Evolutionary conservation across 2,329 filamentous ascomycete species (phyloP), one percentile per base, ranked within the genome.

Genomic region (Neopestalotiopsis rosae): DNA sequence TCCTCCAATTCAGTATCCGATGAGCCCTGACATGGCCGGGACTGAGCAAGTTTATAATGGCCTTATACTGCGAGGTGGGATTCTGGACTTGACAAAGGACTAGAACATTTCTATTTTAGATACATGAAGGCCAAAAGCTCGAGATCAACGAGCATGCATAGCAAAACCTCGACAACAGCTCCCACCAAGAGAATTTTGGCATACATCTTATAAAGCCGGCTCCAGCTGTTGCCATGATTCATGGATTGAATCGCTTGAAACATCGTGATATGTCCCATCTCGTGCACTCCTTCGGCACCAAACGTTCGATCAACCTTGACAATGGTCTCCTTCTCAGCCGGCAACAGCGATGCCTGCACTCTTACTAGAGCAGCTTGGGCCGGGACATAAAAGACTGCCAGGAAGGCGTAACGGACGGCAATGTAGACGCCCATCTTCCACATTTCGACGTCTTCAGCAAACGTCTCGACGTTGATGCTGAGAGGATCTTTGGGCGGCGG

Each of bases 271-370:
- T 88, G 89, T 72, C 92, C 91, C 71, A 85, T 87, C 66, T 91
- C 92, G 67, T 88, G 90, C 17, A 92, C 83, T 62, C 92, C 85
- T 69, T 88, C 86, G 20, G 89, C 90, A 72, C 92, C 92, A 75
- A 96, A 95, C 49, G 90, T 90, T 70, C 93, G 91, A 83, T 97
- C 94, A 74, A 98, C 96, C 52, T 92, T 90, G 65, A 98, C 90
- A 72, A 97, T 92, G 28, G 93, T 89, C 80, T 95, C 90, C 72
- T 94, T 87, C n/a, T 92, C 90, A 68, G 92, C 90, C 0, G 93
- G 88, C 4, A 98, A 89, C 74, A 97, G 89, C 62, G 93, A 95
- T 5, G 94, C 94, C 77, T 97, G 93, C 32, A 97, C 89, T 72
- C 95, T 93, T 72, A 92, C 85, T 68, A 97, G 88, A 14, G 92